phyloP scores from a whole-genome alignment of 176 grass and related monocot species.

The Phoenix roebelenii region DNA sequence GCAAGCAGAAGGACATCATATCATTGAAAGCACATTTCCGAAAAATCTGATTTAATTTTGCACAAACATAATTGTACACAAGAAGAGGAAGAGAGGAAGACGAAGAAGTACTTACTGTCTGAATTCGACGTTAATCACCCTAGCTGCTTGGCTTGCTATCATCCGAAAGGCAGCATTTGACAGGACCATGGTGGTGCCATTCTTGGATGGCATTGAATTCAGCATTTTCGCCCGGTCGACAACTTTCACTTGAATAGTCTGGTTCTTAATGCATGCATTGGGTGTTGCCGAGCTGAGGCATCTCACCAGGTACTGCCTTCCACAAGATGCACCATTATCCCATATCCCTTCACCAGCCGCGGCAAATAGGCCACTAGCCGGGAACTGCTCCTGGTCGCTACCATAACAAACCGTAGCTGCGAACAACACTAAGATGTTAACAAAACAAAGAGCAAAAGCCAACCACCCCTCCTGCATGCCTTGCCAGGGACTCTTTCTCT shows the following conservation, averaged over 20 bases:
- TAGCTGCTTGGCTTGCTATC: not conserved
- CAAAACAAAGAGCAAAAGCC: too few relatives aligned
- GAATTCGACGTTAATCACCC: not conserved
- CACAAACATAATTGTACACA: too few relatives aligned
- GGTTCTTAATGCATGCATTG: not conserved
- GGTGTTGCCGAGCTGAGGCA: not conserved
- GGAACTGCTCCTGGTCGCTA: not conserved
- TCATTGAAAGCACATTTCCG: too few relatives aligned
- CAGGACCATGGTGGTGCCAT: constrained; percentile 1
- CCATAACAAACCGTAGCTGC: not conserved
- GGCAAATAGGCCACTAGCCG: not conserved
- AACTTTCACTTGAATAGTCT: not conserved
- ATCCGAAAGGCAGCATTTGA: not conserved
- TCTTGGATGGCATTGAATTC: not conserved
- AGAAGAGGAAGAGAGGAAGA: too few relatives aligned
- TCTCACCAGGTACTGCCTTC: not conserved
- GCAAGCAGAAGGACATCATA: too few relatives aligned
- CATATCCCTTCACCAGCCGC: not conserved
- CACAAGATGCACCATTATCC: not conserved
- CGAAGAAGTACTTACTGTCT: not conserved
- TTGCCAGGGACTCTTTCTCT: too few relatives aligned
- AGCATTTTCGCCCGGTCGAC: not conserved
- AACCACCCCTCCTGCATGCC: too few relatives aligned
- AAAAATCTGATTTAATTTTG: too few relatives aligned
- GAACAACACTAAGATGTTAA: not conserved